Conservation (phyloP, 345 rosid genomes). For the Erodium maritimum region DNA sequence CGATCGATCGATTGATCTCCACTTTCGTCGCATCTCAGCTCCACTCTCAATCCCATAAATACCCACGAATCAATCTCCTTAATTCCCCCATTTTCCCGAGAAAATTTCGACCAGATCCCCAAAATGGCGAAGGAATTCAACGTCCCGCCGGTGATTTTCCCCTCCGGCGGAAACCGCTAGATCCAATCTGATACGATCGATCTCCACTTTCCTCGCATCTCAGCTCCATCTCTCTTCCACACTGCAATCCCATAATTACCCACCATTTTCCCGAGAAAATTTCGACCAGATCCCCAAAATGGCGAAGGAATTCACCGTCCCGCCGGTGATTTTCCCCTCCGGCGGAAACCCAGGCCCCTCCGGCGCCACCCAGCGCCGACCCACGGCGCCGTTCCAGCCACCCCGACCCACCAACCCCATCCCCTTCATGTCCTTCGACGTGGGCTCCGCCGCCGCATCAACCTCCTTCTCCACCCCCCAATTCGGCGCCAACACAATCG, state of each 20-base stretch:
- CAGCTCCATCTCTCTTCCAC: too few relatives aligned
- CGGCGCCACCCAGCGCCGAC: slow-evolving; percentile 56
- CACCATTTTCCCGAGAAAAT: not conserved
- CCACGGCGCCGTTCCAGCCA: slow-evolving; percentile 73
- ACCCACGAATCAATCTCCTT: too few relatives aligned
- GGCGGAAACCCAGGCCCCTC: slow-evolving; percentile 43
- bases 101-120: too few relatives aligned
- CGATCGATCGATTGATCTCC: too few relatives aligned
- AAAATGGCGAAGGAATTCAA: slow-evolving; percentile 38
- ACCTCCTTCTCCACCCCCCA: slow-evolving; percentile 22
- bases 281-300: slow-evolving; percentile 12
- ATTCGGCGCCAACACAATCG: slow-evolving; percentile 41
- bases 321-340: slow-evolving; percentile 72
- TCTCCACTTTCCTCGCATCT: not conserved
- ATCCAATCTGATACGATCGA: not conserved
- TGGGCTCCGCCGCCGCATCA: slow-evolving; percentile 52
- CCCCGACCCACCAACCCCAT: slow-evolving; percentile 51
- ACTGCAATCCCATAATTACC: not conserved
- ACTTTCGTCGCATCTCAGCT: too few relatives aligned
- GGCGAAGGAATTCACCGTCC: slow-evolving; percentile 68
- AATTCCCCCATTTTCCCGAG: too few relatives aligned
- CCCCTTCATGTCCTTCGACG: slow-evolving; percentile 92
- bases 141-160: slow-evolving; percentile 72
- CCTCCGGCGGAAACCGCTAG: slow-evolving; percentile 43
- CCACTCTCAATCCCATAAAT: too few relatives aligned